Evolutionary conservation across 179 eudicot species (phyloP), one percentile per base, ranked within the genome.

Genomic region (Corrigiola litoralis): DNA sequence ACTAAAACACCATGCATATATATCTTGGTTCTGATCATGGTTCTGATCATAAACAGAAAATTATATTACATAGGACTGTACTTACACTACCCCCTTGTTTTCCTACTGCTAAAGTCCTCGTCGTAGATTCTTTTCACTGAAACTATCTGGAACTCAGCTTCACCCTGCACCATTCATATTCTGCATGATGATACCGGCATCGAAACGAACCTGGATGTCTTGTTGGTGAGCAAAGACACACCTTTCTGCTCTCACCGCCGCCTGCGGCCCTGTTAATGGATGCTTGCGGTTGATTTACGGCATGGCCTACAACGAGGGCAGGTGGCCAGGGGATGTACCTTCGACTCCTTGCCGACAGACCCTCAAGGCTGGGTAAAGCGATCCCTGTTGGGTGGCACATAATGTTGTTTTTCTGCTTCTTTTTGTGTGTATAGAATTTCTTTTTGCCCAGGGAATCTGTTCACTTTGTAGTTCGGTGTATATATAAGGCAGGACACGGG

Each of bases 171-270:
- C 90, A 84, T 49, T 82, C 81, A 56, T 87, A 83, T 28, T 75
- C 76, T 40, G 65, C 74, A 32, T 69, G 87, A 56, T 87, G 94
- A 61, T 79, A 64, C 75, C 87, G 76, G 70, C 94, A 87, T 40
- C 90, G 76, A 55, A 87, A 87, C 1, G 94, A 87, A 5, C 90
- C 84, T 1, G 86, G 90, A 58, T 87, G 94, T 24, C 49, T 82
- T 6, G 94, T 87, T n/a, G 94, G 94, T 6, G 94, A 87, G 63
- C 94, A 87, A 33, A 77, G 11, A 33, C 94, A 87, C 58, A 58
- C 71, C 68, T 52, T 68, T 32, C 65, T 48, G 21, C 63, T 53
- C 5, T 73, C 78, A 7, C 68, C 57, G 0, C 67, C 56, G 6
- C 45, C 68, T 3, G 24, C 31, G 18, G 62, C 69, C 65, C n/a